phyloP scores from a whole-genome alignment of 2,329 filamentous ascomycete species.

The Furcasterigmium furcatum region DNA sequence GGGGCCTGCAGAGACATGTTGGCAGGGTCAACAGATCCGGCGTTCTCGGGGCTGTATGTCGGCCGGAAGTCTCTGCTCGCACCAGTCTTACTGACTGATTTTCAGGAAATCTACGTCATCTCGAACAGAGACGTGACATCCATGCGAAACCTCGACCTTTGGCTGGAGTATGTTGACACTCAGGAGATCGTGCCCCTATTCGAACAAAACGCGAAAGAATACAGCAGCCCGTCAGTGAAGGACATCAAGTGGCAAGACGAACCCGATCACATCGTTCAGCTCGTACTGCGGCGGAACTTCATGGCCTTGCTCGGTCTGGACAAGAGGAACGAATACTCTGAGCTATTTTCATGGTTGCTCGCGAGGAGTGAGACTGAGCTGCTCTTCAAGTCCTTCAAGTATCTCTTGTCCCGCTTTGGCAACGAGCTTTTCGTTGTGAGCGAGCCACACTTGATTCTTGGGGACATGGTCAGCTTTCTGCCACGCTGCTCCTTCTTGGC shows the following conservation, averaged over 20 bases:
- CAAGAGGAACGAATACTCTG: neutral
- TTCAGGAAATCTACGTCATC: conserved; percentile 39
- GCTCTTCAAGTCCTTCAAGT: neutral
- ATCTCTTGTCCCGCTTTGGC: neutral
- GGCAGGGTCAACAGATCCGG: conserved; percentile 30
- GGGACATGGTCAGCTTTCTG: conserved; percentile 13
- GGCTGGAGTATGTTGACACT: conserved; percentile 35
- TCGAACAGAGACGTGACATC: conserved; percentile 34
- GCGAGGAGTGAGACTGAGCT: neutral
- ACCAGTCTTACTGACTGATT: no score
- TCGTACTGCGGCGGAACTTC: neutral
- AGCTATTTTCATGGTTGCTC: neutral
- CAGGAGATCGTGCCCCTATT: conserved; percentile 31
- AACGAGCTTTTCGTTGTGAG: neutral
- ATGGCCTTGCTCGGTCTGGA: neutral
- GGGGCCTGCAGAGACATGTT: conserved; percentile 28
- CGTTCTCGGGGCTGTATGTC: conserved; percentile 31
- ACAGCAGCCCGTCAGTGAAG: conserved; percentile 21
- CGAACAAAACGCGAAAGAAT: conserved; percentile 25
- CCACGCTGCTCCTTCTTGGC: conserved; percentile 10
- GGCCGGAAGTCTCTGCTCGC: no score
- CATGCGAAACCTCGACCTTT: conserved; percentile 31
- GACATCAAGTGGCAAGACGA: conserved; percentile 9
- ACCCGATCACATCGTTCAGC: neutral
- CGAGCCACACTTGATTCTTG: conserved; percentile 11